Conservation (phyloP, 306 rosid species). For the Arachis hypogaea region DNA sequence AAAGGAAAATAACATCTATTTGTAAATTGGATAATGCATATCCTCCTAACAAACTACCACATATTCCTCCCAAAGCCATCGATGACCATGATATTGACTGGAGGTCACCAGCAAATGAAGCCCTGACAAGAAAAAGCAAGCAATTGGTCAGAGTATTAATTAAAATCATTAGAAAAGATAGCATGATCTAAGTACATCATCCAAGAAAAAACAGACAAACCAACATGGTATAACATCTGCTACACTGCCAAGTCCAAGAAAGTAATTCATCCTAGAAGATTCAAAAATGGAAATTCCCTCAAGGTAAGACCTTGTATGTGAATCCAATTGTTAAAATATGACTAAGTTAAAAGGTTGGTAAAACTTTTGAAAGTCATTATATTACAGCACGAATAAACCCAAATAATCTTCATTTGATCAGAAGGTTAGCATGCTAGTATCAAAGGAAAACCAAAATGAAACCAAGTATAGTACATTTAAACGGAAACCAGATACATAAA, state of each 20-base stretch:
- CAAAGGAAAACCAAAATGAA: neutral
- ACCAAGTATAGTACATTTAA: neutral
- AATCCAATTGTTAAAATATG: conserved; percentile 24
- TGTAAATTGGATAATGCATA: conserved; percentile 66
- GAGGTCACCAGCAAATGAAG: conserved; percentile 78
- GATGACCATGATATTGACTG: conserved; percentile 83
- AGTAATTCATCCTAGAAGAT: conserved; percentile 19
- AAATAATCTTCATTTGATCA: conserved; percentile 16
- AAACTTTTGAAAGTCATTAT: neutral
- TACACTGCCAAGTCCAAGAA: conserved; percentile 24
- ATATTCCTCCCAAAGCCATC: conserved; percentile 88
- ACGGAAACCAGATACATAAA: conserved; percentile 24
- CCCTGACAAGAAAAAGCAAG: conserved; percentile 54
- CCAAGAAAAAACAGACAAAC: conserved; percentile 13
- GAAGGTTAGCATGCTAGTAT: conserved; percentile 3
- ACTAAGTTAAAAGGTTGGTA: conserved; percentile 18
- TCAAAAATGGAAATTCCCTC: conserved; percentile 3
- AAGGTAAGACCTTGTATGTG: conserved; percentile 7
- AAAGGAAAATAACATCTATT: conserved; percentile 68
- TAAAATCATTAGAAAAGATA: conserved; percentile 9
- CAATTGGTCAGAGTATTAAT: conserved; percentile 23
- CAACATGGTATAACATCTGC: conserved; percentile 20
- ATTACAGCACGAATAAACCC: neutral
- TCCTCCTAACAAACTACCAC: conserved; percentile 85
- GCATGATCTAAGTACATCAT: conserved; percentile 8